Percentiles rank a stretch among this genome's conserved stretches.
Conservation (phyloP, 2,329 filamentous ascomycete species). For the Trichoderma hamatum region DNA sequence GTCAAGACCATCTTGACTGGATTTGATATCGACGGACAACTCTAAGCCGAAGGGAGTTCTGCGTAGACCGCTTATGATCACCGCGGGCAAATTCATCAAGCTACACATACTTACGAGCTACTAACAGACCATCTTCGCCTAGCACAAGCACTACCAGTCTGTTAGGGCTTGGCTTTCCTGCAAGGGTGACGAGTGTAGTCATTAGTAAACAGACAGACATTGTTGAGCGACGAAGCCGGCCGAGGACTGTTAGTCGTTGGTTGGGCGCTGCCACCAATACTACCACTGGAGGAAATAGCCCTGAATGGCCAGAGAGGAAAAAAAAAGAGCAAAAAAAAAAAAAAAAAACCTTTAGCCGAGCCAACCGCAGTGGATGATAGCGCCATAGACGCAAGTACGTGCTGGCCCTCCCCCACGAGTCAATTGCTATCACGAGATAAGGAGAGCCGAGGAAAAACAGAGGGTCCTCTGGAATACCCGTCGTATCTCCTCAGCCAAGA, state of each 20-base stretch:
- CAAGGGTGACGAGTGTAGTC: conserved; percentile 14
- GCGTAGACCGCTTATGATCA: neutral
- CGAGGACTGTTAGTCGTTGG: conserved; percentile 3
- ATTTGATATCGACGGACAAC: neutral
- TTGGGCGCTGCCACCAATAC: conserved; percentile 17
- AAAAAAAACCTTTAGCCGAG: conserved; percentile 18
- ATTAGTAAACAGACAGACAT: conserved; percentile 12
- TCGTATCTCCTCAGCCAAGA: neutral
- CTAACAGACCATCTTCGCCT: neutral
- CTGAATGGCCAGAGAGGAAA: conserved; percentile 14
- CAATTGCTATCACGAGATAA: conserved; percentile 22
- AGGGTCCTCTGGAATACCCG: neutral
- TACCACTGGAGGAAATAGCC: conserved; percentile 15
- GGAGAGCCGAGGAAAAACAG: neutral
- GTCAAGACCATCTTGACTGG: neutral
- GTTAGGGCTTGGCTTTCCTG: neutral
- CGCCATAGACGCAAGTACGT: conserved; percentile 11
- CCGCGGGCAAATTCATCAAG: neutral
- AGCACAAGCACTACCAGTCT: conserved; percentile 5
- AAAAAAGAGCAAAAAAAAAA: neutral
- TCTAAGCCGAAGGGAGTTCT: neutral
- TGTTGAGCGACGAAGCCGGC: conserved; percentile 9
- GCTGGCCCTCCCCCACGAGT: conserved; percentile 4
- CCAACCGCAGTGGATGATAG: conserved; percentile 16
- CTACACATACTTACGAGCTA: conserved; percentile 12